A percentile compares a stretch with the other conserved stretches of the same genome.
Conservation (phyloP, 2,329 filamentous ascomycete genomes). For the Xylariaceae sp. region DNA sequence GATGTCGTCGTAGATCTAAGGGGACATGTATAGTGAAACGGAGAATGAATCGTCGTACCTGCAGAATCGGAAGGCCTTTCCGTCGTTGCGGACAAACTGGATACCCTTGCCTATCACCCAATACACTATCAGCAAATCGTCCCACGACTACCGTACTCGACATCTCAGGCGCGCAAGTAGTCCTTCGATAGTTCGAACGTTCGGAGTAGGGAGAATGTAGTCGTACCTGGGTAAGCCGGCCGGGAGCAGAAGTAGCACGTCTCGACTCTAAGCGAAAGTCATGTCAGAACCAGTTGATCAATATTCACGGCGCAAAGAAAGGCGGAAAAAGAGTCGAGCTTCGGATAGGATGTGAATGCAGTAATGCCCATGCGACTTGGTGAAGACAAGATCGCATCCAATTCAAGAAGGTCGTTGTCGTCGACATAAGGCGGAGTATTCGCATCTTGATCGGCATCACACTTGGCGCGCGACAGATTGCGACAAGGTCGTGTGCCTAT, state of each 20-base stretch:
- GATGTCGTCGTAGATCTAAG: not conserved
- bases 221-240: slow-evolving; percentile 57
- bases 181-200: not conserved
- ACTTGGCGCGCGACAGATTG: slow-evolving; percentile 3
- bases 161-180: not conserved
- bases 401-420: not conserved
- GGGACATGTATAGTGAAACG: not conserved
- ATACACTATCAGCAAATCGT: slow-evolving; percentile 1
- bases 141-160: not conserved
- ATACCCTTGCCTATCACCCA: slow-evolving; percentile 15
- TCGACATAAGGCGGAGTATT: not conserved
- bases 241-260: slow-evolving; percentile 68
- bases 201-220: no score
- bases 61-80: slow-evolving; percentile 21
- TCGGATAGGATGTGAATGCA: not conserved
- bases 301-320: not conserved
- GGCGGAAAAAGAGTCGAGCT: not conserved
- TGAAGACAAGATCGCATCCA: not conserved
- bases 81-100: slow-evolving; percentile 21
- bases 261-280: slow-evolving; percentile 44
- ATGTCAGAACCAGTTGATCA: slow-evolving; percentile 6
- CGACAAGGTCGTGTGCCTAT: slow-evolving; percentile 3
- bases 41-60: slow-evolving; percentile 12
- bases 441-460: not conserved
- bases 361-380: not conserved